phyloP scores from a whole-genome alignment of 164 flowering plant species.

The Cinnamomum micranthum region DNA sequence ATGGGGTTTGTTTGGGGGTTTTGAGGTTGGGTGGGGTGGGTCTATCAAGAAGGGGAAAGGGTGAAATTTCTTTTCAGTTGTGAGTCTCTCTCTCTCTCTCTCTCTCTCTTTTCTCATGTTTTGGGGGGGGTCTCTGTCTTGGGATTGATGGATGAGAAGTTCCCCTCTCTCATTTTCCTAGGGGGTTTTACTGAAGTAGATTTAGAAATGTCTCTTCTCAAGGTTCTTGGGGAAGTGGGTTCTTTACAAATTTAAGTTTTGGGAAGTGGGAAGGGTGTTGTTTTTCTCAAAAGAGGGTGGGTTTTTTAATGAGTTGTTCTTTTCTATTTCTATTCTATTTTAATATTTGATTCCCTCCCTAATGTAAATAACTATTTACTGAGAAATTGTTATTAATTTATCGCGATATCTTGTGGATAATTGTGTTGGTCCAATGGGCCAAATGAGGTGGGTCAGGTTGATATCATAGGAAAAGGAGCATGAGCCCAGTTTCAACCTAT shows the following conservation, averaged over 20 bases:
- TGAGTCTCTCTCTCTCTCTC: neutral
- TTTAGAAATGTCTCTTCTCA: conserved; percentile 59
- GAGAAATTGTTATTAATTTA: neutral
- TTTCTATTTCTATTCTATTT: no score
- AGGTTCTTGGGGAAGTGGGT: conserved; percentile 41
- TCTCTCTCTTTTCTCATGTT: neutral
- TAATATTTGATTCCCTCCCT: no score
- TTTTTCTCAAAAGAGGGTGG: conserved; percentile 20
- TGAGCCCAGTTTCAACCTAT: no score
- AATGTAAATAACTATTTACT: no score
- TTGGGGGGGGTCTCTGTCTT: conserved; percentile 1
- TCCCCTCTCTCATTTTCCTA: conserved; percentile 38
- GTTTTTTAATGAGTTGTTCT: neutral
- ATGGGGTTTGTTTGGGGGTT: conserved; percentile 19
- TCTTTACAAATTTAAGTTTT: conserved; percentile 30
- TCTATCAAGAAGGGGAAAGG: conserved; percentile 5
- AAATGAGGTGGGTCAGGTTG: no score
- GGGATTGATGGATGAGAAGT: conserved; percentile 62
- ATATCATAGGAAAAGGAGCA: no score
- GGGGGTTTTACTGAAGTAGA: conserved; percentile 39
- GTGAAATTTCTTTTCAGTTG: neutral
- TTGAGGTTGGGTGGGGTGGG: conserved; percentile 10
- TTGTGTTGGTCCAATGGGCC: neutral
- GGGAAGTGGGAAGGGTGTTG: conserved; percentile 38
- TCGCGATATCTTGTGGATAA: neutral